Evolutionary conservation across 768 basidiomycete genomes (phyloP).

Genomic region (Termitomyces sp.): DNA sequence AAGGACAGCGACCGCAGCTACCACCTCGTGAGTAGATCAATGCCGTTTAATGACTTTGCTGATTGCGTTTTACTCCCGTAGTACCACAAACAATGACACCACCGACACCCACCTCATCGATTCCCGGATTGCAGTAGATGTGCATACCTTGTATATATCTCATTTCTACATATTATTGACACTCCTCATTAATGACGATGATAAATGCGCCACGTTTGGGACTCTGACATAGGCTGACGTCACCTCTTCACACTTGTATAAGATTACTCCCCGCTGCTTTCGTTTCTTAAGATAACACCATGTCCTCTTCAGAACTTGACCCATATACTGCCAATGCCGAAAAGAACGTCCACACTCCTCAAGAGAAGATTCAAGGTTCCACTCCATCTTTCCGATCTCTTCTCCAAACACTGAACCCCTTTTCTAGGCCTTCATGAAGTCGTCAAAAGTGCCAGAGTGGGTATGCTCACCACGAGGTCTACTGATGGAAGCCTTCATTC

Average conservation of each 20-base stretch:
- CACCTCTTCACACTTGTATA: slow-evolving; percentile 15
- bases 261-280: neutral
- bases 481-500: slow-evolving; percentile 68
- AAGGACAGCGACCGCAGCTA: slow-evolving; percentile 74
- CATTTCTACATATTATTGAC: slow-evolving; percentile 26
- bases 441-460: slow-evolving; percentile 55
- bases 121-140: slow-evolving; percentile 47
- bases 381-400: neutral
- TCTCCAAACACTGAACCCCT: slow-evolving; percentile 9
- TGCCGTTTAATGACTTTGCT: slow-evolving; percentile 2
- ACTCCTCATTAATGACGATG: slow-evolving; percentile 9
- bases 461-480: slow-evolving; percentile 76
- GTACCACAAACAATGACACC: slow-evolving; percentile 56
- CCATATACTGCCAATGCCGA: slow-evolving; percentile 68
- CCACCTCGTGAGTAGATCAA: slow-evolving; percentile 57
- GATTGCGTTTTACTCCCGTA: slow-evolving; percentile 18
- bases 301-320: slow-evolving; percentile 45
- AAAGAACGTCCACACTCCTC: slow-evolving; percentile 47
- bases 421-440: slow-evolving; percentile 57
- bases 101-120: slow-evolving; percentile 34
- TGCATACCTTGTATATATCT: slow-evolving; percentile 29
- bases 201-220: slow-evolving; percentile 1
- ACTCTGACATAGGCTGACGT: slow-evolving; percentile 14
- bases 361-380: slow-evolving; percentile 62
- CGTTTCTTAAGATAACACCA: slow-evolving; percentile 4